These are phyloP conservation scores for Ajuga chamaepitys DNA, from an alignment of 257 asterid species.

Conservation along the genomic window DNA sequence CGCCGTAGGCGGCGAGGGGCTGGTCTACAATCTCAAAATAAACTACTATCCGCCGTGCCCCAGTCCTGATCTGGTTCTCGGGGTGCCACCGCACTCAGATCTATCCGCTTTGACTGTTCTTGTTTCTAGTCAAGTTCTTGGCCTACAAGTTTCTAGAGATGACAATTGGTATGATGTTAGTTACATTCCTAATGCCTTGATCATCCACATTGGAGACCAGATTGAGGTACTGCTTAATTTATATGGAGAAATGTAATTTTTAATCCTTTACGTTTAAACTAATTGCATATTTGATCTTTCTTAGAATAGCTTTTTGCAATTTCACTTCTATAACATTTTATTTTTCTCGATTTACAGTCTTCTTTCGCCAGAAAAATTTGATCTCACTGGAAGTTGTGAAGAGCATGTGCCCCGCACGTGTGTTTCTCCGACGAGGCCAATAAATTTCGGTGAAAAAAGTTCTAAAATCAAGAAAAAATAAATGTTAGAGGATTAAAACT, in stretches of 20 bases:
- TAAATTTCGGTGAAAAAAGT: too few relatives aligned
- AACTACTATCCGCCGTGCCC: slow-evolving; percentile 76
- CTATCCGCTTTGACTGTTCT: slow-evolving; percentile 41
- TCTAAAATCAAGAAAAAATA: too few relatives aligned
- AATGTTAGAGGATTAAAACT: too few relatives aligned
- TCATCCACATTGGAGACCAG: slow-evolving; percentile 71
- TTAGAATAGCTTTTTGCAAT: too few relatives aligned
- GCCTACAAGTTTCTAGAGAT: slow-evolving; percentile 52
- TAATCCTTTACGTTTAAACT: background rate
- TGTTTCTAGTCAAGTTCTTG: slow-evolving; percentile 50
- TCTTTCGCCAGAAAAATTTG: too few relatives aligned
- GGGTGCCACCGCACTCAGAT: slow-evolving; percentile 61
- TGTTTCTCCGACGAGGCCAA: too few relatives aligned
- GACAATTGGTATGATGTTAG: slow-evolving; percentile 46
- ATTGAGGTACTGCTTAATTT: slow-evolving; percentile 33
- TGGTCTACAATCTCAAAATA: slow-evolving; percentile 37
- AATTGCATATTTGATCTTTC: too few relatives aligned
- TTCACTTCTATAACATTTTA: too few relatives aligned
- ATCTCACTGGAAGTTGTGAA: too few relatives aligned
- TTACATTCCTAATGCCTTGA: slow-evolving; percentile 55
- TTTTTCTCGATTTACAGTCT: too few relatives aligned
- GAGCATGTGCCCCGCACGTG: too few relatives aligned
- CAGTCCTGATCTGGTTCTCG: slow-evolving; percentile 59
- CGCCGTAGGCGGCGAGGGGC: slow-evolving; percentile 46
- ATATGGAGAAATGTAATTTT: background rate